Conservation (phyloP, 805 yeast species). For the Starmerella floricola region DNA sequence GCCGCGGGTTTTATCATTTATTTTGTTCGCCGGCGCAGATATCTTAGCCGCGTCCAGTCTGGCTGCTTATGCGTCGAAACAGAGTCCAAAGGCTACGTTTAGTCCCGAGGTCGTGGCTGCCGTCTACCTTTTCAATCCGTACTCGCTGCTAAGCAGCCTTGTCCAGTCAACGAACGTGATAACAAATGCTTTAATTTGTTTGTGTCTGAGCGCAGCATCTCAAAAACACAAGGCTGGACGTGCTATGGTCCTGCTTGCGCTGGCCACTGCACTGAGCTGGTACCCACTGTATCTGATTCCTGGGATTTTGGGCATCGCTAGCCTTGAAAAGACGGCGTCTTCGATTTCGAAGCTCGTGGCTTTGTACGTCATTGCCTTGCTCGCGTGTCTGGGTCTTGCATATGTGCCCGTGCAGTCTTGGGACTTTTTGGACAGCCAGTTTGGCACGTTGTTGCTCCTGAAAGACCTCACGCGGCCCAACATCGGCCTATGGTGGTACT, state of each 20-base stretch:
- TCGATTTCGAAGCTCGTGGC: conserved; percentile 10
- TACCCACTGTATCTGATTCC: conserved; percentile 50
- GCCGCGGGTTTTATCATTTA: conserved; percentile 22
- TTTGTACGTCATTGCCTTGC: conserved; percentile 15
- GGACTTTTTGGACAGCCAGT: conserved; percentile 41
- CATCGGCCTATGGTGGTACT: conserved; percentile 97
- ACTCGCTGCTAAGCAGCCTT: conserved; percentile 53
- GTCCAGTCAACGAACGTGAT: conserved; percentile 57
- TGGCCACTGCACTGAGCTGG: conserved; percentile 52
- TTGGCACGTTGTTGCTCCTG: conserved; percentile 42
- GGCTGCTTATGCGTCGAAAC: conserved; percentile 36
- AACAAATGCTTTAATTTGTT: conserved; percentile 45
- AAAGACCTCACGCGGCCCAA: conserved; percentile 66
- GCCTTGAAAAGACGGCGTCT: neutral
- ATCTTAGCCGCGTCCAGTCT: conserved; percentile 44
- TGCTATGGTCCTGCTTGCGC: conserved; percentile 43
- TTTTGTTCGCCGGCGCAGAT: conserved; percentile 51
- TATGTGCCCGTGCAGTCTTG: conserved; percentile 26
- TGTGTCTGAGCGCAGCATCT: conserved; percentile 37
- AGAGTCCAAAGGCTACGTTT: conserved; percentile 18
- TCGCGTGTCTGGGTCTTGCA: conserved; percentile 21
- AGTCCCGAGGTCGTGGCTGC: conserved; percentile 42
- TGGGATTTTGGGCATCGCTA: conserved; percentile 37
- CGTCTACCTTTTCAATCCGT: conserved; percentile 69
- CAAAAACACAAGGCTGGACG: conserved; percentile 24